A percentile compares a stretch with the other conserved stretches of the same genome.
phyloP scores from a whole-genome alignment of 805 yeast genomes.

The Isabelozyma gotoi region DNA sequence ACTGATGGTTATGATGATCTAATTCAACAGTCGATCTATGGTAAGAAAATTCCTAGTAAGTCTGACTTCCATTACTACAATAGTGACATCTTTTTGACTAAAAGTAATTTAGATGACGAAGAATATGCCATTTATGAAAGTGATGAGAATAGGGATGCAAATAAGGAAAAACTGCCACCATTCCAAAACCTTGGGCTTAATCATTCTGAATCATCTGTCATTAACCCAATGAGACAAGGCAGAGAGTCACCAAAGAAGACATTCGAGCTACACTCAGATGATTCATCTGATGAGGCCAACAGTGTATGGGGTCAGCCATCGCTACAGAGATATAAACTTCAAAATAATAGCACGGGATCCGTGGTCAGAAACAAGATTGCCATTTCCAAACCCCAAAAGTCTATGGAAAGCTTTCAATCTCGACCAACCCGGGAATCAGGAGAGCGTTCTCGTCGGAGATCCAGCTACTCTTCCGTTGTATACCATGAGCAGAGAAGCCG shows the following conservation, averaged over 20 bases:
- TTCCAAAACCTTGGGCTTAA: background rate
- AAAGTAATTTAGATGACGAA: slow-evolving; percentile 1
- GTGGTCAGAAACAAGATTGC: background rate
- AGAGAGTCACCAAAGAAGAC: background rate
- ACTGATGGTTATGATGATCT: background rate
- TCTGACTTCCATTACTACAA: background rate
- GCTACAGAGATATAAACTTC: background rate
- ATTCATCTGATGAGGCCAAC: background rate
- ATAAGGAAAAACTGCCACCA: background rate
- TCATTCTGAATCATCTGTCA: background rate
- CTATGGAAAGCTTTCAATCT: background rate
- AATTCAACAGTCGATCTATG: background rate
- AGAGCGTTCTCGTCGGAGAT: background rate
- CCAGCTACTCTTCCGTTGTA: background rate
- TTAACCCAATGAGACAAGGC: background rate
- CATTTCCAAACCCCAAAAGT: background rate
- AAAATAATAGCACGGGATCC: background rate
- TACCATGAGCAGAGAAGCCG: no score
- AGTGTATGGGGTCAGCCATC: background rate
- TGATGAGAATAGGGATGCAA: slow-evolving; percentile 4
- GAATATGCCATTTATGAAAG: slow-evolving; percentile 8
- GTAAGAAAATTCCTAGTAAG: background rate
- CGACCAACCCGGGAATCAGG: no score
- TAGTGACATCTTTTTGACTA: slow-evolving; percentile 1
- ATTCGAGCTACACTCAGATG: background rate